A percentile compares a stretch with the other conserved stretches of the same genome.
Evolutionary conservation across 208 protist genomes (phyloP).

Genomic region (Jaenimonas drosophilae): DNA sequence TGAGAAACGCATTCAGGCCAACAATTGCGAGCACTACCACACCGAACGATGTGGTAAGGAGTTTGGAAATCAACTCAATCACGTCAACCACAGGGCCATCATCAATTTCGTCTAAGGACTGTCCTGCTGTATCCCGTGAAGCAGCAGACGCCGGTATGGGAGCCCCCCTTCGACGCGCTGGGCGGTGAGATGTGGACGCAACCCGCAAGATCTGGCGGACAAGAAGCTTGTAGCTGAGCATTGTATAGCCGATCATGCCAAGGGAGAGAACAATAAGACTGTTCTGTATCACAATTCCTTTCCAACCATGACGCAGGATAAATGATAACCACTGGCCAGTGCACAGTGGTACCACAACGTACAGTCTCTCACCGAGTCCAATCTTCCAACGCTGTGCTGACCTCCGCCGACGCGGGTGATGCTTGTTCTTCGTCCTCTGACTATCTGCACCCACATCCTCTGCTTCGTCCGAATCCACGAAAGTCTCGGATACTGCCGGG

Average conservation of each 20-base stretch:
- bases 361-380: slow-evolving; percentile 50
- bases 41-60: slow-evolving; percentile 78
- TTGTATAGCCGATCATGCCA: slow-evolving; percentile 68
- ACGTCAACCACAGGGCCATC: slow-evolving; percentile 42
- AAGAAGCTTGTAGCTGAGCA: slow-evolving; percentile 66
- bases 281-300: slow-evolving; percentile 69
- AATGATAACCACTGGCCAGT: slow-evolving; percentile 82
- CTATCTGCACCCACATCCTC: no score
- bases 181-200: slow-evolving; percentile 4
- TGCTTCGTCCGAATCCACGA: no score
- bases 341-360: slow-evolving; percentile 80
- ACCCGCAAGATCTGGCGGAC: slow-evolving; percentile 38
- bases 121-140: slow-evolving; percentile 6
- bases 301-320: slow-evolving; percentile 66
- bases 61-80: slow-evolving; percentile 54
- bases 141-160: no score
- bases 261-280: slow-evolving; percentile 62
- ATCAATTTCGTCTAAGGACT: slow-evolving; percentile 7
- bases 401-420: neutral
- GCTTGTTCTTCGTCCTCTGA: no score
- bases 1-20: slow-evolving; percentile 61
- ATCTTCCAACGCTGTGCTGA: slow-evolving; percentile 4
- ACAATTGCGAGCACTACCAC: slow-evolving; percentile 55
- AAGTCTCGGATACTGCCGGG: no score
- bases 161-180: no score